Base-by-base conservation (phyloP, 2,329 filamentous ascomycete species). In the Penicillium sp. region DNA sequence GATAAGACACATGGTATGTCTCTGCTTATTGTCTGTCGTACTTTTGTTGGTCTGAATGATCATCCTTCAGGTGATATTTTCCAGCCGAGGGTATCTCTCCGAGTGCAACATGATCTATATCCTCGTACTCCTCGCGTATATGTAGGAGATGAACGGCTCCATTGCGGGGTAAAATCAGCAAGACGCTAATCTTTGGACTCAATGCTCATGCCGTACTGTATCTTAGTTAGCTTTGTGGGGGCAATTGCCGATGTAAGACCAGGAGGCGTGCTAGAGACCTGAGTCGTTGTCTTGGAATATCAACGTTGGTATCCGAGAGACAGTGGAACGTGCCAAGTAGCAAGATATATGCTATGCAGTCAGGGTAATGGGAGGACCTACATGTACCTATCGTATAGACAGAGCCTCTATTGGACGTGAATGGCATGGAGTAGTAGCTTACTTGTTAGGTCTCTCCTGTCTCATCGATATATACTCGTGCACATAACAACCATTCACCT, bases 291-390 rank as follows among this genome's bases (percentile, higher is more conserved):
- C 42, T 48, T 46, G 32, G 9, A n/a, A 48, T 34, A 48, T 42
- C 14, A 43, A 51, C 22, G 50, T 56, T 56, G 53, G 32, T 39
- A 53, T 49, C 57, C 57, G 54, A 52, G 18, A 37, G 46, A 20
- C 18, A 18, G 16, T 37, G 45, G 24, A 62, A 61, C 55, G 10
- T 56, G 51, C 49, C 55, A 51, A 61, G 54, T 63, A 37, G 10
- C 11, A 32, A 14, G 14, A 22, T 42, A 14, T 32, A 35, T 43
- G 5, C 11, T 22, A 20, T 34, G 34, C 16, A 24, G 6, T 26
- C n/a, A 11, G 10, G 3, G 4, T 6, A 31, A n/a, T 2, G n/a
- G 4, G 13, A 16, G 14, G 18, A n/a, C 6, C 4, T 10, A 26
- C 22, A 13, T 2, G 2, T 24, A 22, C 16, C 8, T 14, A 3